Base-by-base conservation (phyloP, 768 basidiomycete genomes). In the Coprinellus micaceus region DNA sequence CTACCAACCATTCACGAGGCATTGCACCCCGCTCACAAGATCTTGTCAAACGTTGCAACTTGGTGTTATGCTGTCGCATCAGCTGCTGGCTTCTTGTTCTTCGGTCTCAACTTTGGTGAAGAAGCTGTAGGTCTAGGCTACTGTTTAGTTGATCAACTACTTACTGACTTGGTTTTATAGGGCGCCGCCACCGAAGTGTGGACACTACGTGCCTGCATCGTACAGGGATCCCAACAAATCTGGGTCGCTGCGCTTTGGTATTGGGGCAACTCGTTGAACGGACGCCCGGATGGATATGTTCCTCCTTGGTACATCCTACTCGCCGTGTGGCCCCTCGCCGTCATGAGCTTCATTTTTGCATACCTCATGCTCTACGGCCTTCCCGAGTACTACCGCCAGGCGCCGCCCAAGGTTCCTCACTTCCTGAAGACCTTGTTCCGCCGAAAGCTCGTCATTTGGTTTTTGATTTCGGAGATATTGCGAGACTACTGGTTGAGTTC, bases 231-330 rank as follows among this genome's bases (percentile, higher is more conserved):
- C 10, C 94, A 97, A 63, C 94, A 96, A 71, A 83, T 97, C 37
- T 97, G 94, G 94, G 88, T 96, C 13, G 90, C 94, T 2, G 94
- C 89, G 7, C 73, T 97, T 36, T 97, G 94, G 94, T 97, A 91
- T 66, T 97, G 94, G 94, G 94, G 94, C 61, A 83, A 87, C 70
- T 82, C 83, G 29, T 75, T 97, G 57, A 88, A 89, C 66, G 73
- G 77, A 7, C 74, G 75, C 21, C 43, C 71, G 48, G 74, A 81
- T 41, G 76, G 72, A 45, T 79, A 81, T 61, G 68, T 81, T 39
- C 74, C 89, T 10, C 93, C 94, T 0, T 91, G 89, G 87, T 92
- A 86, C 85, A 90, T 95, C 61, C 83, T 86, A 21, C 72, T 86
- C 62, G 78, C 93, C 59, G 70, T 84, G 30, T 96, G 92, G 92